phyloP scores from a whole-genome alignment of 179 eudicot species.

The Spinacia oleracea region DNA sequence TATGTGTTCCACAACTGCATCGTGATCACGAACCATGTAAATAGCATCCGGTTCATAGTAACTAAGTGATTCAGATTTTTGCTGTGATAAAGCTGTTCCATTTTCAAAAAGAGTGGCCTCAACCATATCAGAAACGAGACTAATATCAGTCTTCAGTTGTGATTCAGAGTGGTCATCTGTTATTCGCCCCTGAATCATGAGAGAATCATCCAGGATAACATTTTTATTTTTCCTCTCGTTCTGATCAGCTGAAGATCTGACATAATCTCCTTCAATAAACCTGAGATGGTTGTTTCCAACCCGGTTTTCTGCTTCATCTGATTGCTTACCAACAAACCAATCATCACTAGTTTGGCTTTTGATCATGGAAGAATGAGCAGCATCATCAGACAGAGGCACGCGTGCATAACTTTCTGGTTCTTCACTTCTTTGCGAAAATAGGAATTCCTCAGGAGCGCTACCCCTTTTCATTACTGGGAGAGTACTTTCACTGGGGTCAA shows the following conservation, averaged over 20 bases:
- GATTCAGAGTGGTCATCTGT: constrained; percentile 30
- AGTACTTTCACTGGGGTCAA: constrained; percentile 42
- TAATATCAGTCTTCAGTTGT: constrained; percentile 45
- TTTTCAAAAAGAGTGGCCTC: constrained; percentile 35
- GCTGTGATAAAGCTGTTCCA: constrained; percentile 25
- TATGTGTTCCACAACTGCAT: constrained; percentile 43
- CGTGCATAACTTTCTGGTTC: constrained; percentile 34
- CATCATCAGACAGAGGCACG: constrained; percentile 37
- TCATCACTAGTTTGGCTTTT: constrained; percentile 52
- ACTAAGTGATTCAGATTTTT: constrained; percentile 37
- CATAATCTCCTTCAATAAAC: constrained; percentile 47
- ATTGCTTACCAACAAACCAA: constrained; percentile 49
- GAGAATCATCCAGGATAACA: constrained; percentile 56
- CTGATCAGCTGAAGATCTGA: constrained; percentile 29
- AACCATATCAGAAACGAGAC: constrained; percentile 46
- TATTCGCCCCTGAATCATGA: constrained; percentile 56
- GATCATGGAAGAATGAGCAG: constrained; percentile 34
- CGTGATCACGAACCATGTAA: constrained; percentile 65
- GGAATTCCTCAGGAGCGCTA: constrained; percentile 46
- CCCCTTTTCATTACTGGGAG: constrained; percentile 38
- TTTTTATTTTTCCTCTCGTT: constrained; percentile 43
- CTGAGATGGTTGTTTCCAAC: constrained; percentile 31
- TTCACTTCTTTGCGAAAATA: constrained; percentile 46
- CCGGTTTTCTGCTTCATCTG: constrained; percentile 31
- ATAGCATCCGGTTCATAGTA: constrained; percentile 66